Conservation (phyloP, 345 rosid species). For the Kandelia obovata region DNA sequence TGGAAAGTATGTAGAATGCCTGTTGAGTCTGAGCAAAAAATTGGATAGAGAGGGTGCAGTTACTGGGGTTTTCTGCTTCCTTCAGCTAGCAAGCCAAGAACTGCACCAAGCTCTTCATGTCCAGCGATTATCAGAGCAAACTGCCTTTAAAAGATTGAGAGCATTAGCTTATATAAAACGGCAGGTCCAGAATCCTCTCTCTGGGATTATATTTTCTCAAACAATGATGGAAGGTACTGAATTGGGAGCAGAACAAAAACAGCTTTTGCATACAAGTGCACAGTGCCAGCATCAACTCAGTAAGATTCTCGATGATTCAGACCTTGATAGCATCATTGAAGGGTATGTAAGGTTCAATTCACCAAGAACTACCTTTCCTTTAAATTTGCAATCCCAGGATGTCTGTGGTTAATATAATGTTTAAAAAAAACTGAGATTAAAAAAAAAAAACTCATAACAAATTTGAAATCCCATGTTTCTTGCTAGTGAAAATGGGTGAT, state of each 20-base stretch:
- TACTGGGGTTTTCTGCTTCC: constrained; percentile 86
- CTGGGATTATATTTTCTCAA: constrained; percentile 67
- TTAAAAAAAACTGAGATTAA: not conserved
- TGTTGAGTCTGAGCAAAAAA: constrained; percentile 79
- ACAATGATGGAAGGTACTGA: constrained; percentile 75
- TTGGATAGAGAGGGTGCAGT: constrained; percentile 65
- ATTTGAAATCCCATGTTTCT: not conserved
- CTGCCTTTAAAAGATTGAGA: constrained; percentile 69
- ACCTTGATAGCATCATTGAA: constrained; percentile 75
- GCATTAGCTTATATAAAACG: constrained; percentile 72
- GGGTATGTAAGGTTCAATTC: constrained; percentile 45
- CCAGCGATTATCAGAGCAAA: constrained; percentile 78
- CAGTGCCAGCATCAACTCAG: constrained; percentile 77
- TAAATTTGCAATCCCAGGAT: not conserved
- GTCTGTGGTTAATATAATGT: not conserved
- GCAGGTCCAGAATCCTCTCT: constrained; percentile 75
- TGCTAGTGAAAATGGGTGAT: too few species aligned
- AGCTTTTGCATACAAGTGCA: constrained; percentile 65
- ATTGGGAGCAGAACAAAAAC: constrained; percentile 66
- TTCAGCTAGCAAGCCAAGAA: constrained; percentile 92
- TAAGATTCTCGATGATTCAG: constrained; percentile 80
- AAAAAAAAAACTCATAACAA: not conserved
- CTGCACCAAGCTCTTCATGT: constrained; percentile 88
- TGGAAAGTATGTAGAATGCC: constrained; percentile 76
- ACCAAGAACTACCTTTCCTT: not conserved